Base-by-base conservation (phyloP, 768 basidiomycete species). In the Suillus ampliporus region DNA sequence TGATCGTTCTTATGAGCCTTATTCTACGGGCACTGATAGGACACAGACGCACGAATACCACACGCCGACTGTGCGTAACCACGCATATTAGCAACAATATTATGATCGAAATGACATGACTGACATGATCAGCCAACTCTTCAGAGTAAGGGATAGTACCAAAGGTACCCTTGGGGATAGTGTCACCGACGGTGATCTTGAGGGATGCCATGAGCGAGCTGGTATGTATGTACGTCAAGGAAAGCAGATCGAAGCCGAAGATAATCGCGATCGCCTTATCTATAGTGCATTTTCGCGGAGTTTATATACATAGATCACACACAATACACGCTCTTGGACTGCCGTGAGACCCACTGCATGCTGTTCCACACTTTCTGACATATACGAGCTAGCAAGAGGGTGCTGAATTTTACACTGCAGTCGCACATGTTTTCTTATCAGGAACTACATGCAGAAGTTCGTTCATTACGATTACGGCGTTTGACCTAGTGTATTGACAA, bases 61-160 rank as follows among this genome's bases (percentile, higher is more conserved):
- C 90, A 92, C 15, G 79, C 86, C 59, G 82, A 69, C 88, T 89
- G 60, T 46, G 8, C 17, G 52, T 44, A 4, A 60, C 19, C 38
- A 54, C 13, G 34, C 6, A 61, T 41, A 8, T 65, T 54, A 38
- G 31, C 31, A 31, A 51, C 19, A 52, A 35, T 43, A 37, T 44
- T 19, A 26, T 19, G 37, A 37, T 44, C 46, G 47, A 26, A 58
- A 17, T 14, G 4, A 3, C 13, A 14, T 26, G 17, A 81, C 85
- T 65, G 61, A 87, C 85, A 65, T 80, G 78, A 73, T 87, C 78
- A 34, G 89, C 90, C 62, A 91, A 84, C 71, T 83, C 87, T 17
- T 85, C 79, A 0, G 81, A 72, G 71, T 86, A 91, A 7, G 87
- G 84, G 61, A 94, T 76, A 68, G 89, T 83, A 17, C 61, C 65